These are phyloP conservation scores for Chalciporus pseudorubinellus DNA, from an alignment of 768 basidiomycete genomes.

Conservation along the genomic window DNA sequence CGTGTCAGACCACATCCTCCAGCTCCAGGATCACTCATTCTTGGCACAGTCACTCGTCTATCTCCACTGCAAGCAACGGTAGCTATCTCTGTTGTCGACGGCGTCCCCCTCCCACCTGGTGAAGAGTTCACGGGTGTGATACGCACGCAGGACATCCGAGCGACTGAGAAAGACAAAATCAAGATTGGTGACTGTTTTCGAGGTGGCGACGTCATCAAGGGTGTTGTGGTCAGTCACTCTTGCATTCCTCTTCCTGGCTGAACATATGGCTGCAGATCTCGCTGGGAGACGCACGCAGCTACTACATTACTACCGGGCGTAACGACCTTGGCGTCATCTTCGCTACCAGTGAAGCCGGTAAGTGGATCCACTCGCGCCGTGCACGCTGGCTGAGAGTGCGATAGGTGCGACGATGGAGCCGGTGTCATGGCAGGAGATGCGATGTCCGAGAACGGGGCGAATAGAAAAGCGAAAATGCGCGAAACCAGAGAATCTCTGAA, in stretches of 20 bases:
- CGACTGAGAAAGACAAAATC: constrained; percentile 86
- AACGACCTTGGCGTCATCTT: constrained; percentile 92
- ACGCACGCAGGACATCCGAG: constrained; percentile 82
- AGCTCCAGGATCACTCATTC: constrained; percentile 67
- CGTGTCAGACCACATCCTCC: constrained; percentile 74
- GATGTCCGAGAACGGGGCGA: constrained; percentile 76
- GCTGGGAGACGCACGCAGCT: constrained; percentile 86
- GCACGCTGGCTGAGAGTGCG: constrained; percentile 2
- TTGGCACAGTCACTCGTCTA: constrained; percentile 80
- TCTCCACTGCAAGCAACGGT: constrained; percentile 82
- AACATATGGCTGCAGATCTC: constrained; percentile 61
- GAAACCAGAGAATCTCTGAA: constrained; percentile 67
- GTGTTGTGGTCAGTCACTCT: constrained; percentile 66
- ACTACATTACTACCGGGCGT: constrained; percentile 87
- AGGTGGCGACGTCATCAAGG: constrained; percentile 87
- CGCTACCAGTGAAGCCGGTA: constrained; percentile 84
- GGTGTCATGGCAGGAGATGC: constrained; percentile 89
- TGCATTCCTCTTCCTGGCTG: not conserved
- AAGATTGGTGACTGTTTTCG: constrained; percentile 91
- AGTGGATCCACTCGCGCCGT: constrained; percentile 17
- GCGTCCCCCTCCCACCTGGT: constrained; percentile 72
- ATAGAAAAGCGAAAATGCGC: constrained; percentile 85
- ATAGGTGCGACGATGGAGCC: constrained; percentile 80
- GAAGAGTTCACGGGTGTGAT: constrained; percentile 92
- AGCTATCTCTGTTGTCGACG: constrained; percentile 85